Evolutionary conservation across 345 rosid species (phyloP), one percentile per base, ranked within the genome.

Genomic region (Gossypium rotundifolium): DNA sequence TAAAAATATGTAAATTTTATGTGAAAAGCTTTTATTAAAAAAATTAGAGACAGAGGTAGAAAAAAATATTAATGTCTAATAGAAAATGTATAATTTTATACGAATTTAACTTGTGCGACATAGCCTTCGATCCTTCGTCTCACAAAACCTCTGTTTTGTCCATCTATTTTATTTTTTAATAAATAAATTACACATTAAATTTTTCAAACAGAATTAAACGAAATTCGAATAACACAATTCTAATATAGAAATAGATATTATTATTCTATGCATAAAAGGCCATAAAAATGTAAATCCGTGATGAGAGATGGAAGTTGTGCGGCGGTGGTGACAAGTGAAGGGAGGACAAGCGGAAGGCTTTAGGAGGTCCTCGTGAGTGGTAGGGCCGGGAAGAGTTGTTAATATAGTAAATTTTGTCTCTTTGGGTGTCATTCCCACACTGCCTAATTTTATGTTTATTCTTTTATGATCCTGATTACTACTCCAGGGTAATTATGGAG

Each of bases 41-140:
- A 33, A 33, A 4, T 4, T 0, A 33, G 0, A 0, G 6, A 33
- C 0, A 27, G 0, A 27, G 0, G 0, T 2, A 3, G 3, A 27
- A 27, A 27, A 27, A 27, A 2, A 4, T 0, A 33, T 1, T 29
- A 29, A 29, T 29, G 0, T 4, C 5, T 29, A 29, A 29, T 29
- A 29, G 6, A 29, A 29, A 0, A 29, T 3, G 0, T 29, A 29
- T 29, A 29, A 0, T 29, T 0, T 29, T 29, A 29, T 29, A 29
- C 38, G 5, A 0, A 29, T 29, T 29, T 1, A 29, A 29, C 0
- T 29, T 29, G 5, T 29, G 5, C 38, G 5, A 29, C 38, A 29
- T 29, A 0, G 4, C 5, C 6, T 5, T 29, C 1, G 0, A 29
- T 29, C 1, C 5, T 29, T 29, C 0, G 1, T 1, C 5, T 5